Base-by-base conservation (phyloP, 768 basidiomycete species). In the Calocera viscosa region DNA sequence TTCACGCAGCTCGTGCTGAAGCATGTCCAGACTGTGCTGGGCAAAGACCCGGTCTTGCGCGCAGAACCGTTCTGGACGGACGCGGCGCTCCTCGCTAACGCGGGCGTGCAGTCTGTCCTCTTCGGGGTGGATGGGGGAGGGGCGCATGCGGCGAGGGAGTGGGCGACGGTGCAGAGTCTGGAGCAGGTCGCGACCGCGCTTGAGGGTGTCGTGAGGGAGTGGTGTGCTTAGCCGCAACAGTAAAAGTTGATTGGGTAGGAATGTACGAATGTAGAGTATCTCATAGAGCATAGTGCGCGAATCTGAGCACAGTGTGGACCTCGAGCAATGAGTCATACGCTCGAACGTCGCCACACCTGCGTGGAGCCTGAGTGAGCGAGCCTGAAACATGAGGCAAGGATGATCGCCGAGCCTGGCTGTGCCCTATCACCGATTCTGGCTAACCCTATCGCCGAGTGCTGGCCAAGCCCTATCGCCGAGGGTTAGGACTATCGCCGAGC, bases 91-190 rank as follows among this genome's bases (percentile, higher is more conserved):
- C 34, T 67, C 19, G 34, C 30, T 2, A 33, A 63, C 2, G 32
- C 10, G 17, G 66, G 66, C 17, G 39, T 67, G n/a, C 64, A 64
- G 10, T 34, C 16, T 47, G 32, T 67, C 2, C 34, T 67, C 5
- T 67, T 67, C 30, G 66, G 66, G 19, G 49, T 43, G n/a, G 34
- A 63, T 33, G 66, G 66, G 19, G 32, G 19, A 7, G 66, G 66
- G 30, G 66, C 66, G 12, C 66, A 67, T 63, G 66, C 49, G 8
- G 66, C 66, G 19, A 35, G 5, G 2, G 66, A 67, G 33, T 67
- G 53, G 47, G 47, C 66, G 19, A 47, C 33, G 30, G 66, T 64
- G 34, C 10, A 64, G 34, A 35, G 33, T 32, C 8, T 67, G 8
- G 32, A 30, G 53, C 11, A 10, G 26, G 53, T 60, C 10, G 22